These are phyloP conservation scores for Solanum clarkiae DNA, from an alignment of 257 asterid genomes.

Conservation along the genomic window DNA sequence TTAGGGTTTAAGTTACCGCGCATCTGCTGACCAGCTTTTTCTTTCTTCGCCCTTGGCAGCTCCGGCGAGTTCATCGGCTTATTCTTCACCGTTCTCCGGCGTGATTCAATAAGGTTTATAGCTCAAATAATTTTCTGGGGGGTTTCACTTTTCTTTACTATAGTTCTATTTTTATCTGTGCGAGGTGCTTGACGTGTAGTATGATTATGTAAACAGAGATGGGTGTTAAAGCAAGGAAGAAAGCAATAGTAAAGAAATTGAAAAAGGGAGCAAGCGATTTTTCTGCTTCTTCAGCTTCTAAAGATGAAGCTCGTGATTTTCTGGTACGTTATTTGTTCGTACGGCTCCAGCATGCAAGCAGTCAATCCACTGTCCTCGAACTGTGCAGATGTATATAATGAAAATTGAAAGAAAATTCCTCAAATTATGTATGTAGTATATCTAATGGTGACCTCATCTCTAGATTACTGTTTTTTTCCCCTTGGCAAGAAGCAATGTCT, in stretches of 20 bases:
- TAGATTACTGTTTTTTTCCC: neutral
- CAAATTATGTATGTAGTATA: neutral
- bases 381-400: neutral
- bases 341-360: neutral
- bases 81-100: neutral
- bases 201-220: conserved; percentile 6
- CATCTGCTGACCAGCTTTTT: neutral
- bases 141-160: neutral
- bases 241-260: conserved; percentile 22
- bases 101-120: neutral
- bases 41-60: neutral
- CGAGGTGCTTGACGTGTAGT: neutral
- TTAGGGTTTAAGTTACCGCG: neutral
- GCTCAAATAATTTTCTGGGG: neutral
- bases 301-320: conserved; percentile 38
- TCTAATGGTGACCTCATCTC: neutral
- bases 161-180: neutral
- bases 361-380: neutral
- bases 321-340: conserved; percentile 22
- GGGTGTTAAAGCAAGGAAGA: conserved; percentile 47
- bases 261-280: conserved; percentile 38
- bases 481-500: neutral
- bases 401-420: neutral
- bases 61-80: neutral
- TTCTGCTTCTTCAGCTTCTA: conserved; percentile 19